A percentile compares a stretch with the other conserved stretches of the same genome.
Conservation (phyloP, 441 rosid genomes). For the Cnidoscolus chayamansa region DNA sequence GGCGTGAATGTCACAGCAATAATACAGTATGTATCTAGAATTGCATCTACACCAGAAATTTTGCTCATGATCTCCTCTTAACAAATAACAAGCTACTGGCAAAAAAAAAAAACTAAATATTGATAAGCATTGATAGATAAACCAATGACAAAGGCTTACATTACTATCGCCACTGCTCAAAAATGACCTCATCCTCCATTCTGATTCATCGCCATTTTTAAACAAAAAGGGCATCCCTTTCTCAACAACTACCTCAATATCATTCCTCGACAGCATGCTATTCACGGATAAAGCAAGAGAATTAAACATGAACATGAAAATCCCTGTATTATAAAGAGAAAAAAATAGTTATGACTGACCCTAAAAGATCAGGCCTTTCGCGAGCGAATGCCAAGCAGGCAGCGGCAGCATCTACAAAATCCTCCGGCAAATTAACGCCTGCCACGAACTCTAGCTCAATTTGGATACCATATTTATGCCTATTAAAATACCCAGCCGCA, state of each 20-base stretch:
- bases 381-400: slow-evolving; percentile 73
- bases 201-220: slow-evolving; percentile 48
- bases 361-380: slow-evolving; percentile 48
- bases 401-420: slow-evolving; percentile 39
- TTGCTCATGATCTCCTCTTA: background rate
- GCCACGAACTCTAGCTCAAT: slow-evolving; percentile 30
- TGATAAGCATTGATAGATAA: slow-evolving; percentile 5
- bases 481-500: slow-evolving; percentile 44
- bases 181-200: slow-evolving; percentile 51
- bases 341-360: slow-evolving; percentile 32
- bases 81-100: background rate
- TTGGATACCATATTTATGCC: background rate
- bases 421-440: slow-evolving; percentile 40
- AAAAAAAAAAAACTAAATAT: background rate
- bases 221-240: slow-evolving; percentile 61
- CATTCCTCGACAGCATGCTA: slow-evolving; percentile 64
- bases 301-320: background rate
- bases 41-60: background rate
- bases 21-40: background rate
- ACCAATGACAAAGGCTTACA: slow-evolving; percentile 30
- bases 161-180: slow-evolving; percentile 27
- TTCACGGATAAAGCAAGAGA: background rate
- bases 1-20: background rate
- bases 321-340: background rate
- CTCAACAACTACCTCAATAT: slow-evolving; percentile 55